Evolutionary conservation across 177 flowering plant genomes (phyloP), one percentile per base, ranked within the genome.

Genomic region (Vitis hybrid): DNA sequence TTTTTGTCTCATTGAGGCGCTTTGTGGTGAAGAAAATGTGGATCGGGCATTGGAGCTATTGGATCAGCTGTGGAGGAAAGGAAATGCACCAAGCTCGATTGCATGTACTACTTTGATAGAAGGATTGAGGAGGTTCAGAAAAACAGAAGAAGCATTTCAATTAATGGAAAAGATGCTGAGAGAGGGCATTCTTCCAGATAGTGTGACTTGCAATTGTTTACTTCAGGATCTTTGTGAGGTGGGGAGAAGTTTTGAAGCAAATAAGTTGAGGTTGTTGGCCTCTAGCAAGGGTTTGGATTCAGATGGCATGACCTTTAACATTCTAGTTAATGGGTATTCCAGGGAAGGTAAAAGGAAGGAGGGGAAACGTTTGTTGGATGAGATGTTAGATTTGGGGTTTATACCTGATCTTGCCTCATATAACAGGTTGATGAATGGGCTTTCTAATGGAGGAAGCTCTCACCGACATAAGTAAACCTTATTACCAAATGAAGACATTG

Each of bases 51-150:
- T 86, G 66, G 84, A 78, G 56, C 40, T 93, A 50, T 80, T 93
- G 65, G 72, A 85, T 72, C 84, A 34, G 74, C 67, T 93, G 52
- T 89, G 92, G 87, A 72, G 13, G 48, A 81, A 74, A 23, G 90
- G 88, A n/a, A 78, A 79, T 69, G 57, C 52, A 61, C 91, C 94
- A 0, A 79, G 88, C 72, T 75, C 68, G 55, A 82, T 95, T 70
- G 70, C 86, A 58, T 93, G 93, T 64, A 85, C 89, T 10, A 87
- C 94, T 62, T 40, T 95, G 69, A 64, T 93, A 34, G 99, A 93
- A 69, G 88, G 91, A 56, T 72, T 95, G 77, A 83, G 88, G 70
- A 75, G 64, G 58, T 40, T 32, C 3, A 73, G 82, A 52, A 86
- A 56, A 70, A 64, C 76, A 49, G 87, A 86, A 14, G 83, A 81